Evolutionary conservation across 2,329 filamentous ascomycete genomes (phyloP), one percentile per base, ranked within the genome.

Genomic region (Penicillium sp.): DNA sequence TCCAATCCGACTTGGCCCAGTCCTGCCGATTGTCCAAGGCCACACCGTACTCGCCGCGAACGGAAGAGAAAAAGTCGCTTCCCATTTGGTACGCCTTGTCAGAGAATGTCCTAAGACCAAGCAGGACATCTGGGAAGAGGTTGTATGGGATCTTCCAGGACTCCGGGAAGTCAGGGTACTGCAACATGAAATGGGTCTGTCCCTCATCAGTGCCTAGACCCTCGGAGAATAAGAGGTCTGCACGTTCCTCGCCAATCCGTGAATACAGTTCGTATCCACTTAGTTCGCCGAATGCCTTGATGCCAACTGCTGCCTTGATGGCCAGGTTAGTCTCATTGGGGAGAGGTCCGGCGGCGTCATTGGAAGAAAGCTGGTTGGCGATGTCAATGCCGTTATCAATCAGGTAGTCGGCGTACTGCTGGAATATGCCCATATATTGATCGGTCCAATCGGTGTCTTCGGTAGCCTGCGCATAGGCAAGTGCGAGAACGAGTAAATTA

Each of bases 291-390:
- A 71, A 76, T 13, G 75, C 74, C 29, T 69, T 71, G n/a, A 78
- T 65, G 0, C 69, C 75, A 6, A 78, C 68, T 5, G 73, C 72
- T 3, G 73, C 68, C 56, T 77, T 77, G 55, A 77, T 70, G 4
- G 73, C 74, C 3, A 77, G 66, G 46, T 72, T 72, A 6, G 75
- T 77, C 54, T 76, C 70, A 43, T 77, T 76, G 8, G 69, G 61
- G 4, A 71, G 60, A 7, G 63, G 59, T 1, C 72, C 71, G 3
- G 70, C 66, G 18, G 68, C 70, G 51, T 76, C 74, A 49, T 74
- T 73, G 6, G 72, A 73, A 3, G 68, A 71, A 28, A 74, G 60
- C 49, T 76, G 73, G 29, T 66, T 58, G 6, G 61, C 59, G 5
- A 72, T 71, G 50, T 74, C 57, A 23, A 74, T 57, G 15, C 70